Base-by-base conservation (phyloP, 306 rosid species). In the Fagus sylvatica region DNA sequence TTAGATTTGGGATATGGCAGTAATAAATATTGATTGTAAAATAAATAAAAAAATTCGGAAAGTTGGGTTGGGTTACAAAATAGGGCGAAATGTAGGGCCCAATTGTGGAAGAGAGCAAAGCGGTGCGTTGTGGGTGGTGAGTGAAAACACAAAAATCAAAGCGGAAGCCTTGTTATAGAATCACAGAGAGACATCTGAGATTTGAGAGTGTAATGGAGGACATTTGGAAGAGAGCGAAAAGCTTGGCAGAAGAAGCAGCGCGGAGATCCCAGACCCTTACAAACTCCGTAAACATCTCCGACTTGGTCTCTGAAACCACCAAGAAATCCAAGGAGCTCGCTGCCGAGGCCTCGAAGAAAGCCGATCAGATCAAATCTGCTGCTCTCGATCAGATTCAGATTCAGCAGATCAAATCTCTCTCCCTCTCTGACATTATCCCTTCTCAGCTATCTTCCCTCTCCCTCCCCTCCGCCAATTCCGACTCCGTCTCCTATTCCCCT, bases 211-310 rank as follows among this genome's bases (percentile, higher is more conserved):
- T 43, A 86, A 96, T 96, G 99, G 99, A 96, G 73, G 91, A 91
- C 74, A 67, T 93, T 0, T 96, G 99, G 98, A 91, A 89, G 79
- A 88, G 92, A 82, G 99, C 99, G 3, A 93, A 87, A 81, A 76
- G 78, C 13, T 90, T 96, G 83, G 99, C 99, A 0, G 98, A 96
- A 82, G 99, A 96, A 83, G 93, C 99, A 0, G 98, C 97, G 3
- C 93, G 93, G 91, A 90, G 82, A 56, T 91, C 98, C 2, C 98
- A 93, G 46, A 61, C 82, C 41, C 71, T 95, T 1, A 83, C 88
- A 3, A 80, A 75, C 19, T 83, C 99, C 78, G 82, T 88, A 34
- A 81, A 80, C 59, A 74, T 96, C 90, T 82, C 98, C 81, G 99
- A 93, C 82, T 87, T 96, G 68, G 96, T 96, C 79, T 90, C 99